Evolutionary conservation across 2,329 filamentous ascomycete genomes (phyloP), one percentile per base, ranked within the genome.

Genomic region (Monilinia fructigena): DNA sequence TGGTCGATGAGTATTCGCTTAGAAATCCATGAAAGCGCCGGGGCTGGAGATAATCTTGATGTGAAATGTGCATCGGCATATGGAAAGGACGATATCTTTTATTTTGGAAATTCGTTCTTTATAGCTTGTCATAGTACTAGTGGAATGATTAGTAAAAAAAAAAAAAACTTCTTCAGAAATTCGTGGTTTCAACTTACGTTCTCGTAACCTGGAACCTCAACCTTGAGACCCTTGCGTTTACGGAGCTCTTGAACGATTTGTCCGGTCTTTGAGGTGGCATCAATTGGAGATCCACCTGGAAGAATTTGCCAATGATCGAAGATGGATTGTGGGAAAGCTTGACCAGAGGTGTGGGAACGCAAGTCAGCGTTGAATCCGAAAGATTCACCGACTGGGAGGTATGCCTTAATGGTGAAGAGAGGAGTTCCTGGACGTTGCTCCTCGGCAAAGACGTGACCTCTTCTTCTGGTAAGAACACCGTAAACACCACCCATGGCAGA

Each of bases 161-260:
- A 23, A 23, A 63, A n/a, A 47, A 31, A 28, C 12, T 31, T 59
- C 66, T 70, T 38, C 55, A 38, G 23, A 50, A 35, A 40, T 38
- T 50, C 3, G 45, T 26, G 38, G 0, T 10, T 31, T 67, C 67
- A 72, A 91, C 92, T 92, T 88, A 95, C 92, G 87, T 97, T 96
- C 80, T 92, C 92, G 84, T 93, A 89, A 80, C 90, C 91, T 76
- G 95, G 94, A 80, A 97, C 91, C 77, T 92, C 87, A 78, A 90
- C 83, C 92, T 99, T 99, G 86, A 99, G 85, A 92, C 94, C 95
- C 92, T 99, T 99, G 84, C 94, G 92, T 89, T 97, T 97, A 80
- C 95, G 93, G 90, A 96, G 96, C 68, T 89, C 87, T 79, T 85
- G 83, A 76, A 98, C 92, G 76, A 97, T 85, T 79, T 86, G 81